Evolutionary conservation across 75 land plant genomes (phyloP), one percentile per base, ranked within the genome.

Genomic region (Adiantum capillusveneris): DNA sequence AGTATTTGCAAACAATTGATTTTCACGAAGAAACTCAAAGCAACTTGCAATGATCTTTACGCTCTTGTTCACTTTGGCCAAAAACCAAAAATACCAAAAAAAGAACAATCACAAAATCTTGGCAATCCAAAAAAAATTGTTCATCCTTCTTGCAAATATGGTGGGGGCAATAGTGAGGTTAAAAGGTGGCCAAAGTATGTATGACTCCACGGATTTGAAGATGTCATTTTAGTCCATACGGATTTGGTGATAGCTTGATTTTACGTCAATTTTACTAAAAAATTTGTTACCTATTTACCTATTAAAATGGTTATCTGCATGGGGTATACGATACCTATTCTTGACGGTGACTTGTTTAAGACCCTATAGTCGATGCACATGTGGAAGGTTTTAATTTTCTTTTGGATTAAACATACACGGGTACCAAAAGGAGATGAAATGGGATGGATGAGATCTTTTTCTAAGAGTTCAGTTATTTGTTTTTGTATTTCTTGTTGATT

Each of bases 301-400:
- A 37, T 60, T 26, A 3, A 60, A 12, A 18, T 44, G 18, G 6
- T 28, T 26, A 25, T 21, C 41, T 25, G 13, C 12, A 2, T 27
- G 24, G 12, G 63, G 49, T 45, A 64, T 16, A 18, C 58, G 31
- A 31, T 64, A 64, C 1, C 31, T 56, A 52, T 53, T 64, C 12
- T 64, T 52, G 14, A 64, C 53, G 7, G 65, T 64, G 18, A 64
- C 21, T 64, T 51, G 58, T 64, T 52, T n/a, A 64, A 20, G 9
- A 2, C 34, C 2, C 28, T 6, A 64, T 64, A 27, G 31, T 64
- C 20, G 12, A 51, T 45, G 22, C 65, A 64, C 20, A 52, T 26
- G 11, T 34, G 6, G 6, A 29, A 45, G 28, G 28, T 6, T 17
- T 58, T 58, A 51, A 51, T 2, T 25, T 64, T 64, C 58, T 53